Base-by-base conservation (phyloP, 805 yeast genomes). In the Candida broadrunensis region DNA sequence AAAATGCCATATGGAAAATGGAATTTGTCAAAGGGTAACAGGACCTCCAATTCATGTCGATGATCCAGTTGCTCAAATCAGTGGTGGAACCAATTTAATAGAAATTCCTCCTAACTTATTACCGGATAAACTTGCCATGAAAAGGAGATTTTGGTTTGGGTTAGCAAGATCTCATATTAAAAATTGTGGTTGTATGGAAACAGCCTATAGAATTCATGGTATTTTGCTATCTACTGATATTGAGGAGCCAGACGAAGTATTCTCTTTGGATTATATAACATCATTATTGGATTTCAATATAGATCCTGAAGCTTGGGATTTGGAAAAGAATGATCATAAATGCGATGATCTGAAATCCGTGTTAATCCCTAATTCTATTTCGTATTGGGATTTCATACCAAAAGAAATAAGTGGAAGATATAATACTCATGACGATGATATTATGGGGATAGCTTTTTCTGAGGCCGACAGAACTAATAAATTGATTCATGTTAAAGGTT, bases 91-190 rank as follows among this genome's bases (percentile, higher is more conserved):
- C 6, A 60, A 59, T 35, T 42, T 66, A 49, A 39, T 59, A 8
- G 63, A 54, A 37, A 29, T 63, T 5, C 46, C 54, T 32, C 47
- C 54, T 5, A 26, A 53, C 5, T 32, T 55, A 14, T 21, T 21
- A 21, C 24, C 24, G 9, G 24, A 6, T 21, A 21, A 21, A 9
- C 9, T 21, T 6, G 24, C 32, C 32, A 14, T 18, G 14, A 5
- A 5, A 8, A 8, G 18, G 12, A 5, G 18, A 14, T 29, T 6
- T 5, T 67, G 69, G 70, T 39, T 65, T 3, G 71, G 71, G 2
- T 59, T 68, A 37, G 67, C 72, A 3, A 46, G 74, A 30, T 69
- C 72, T 2, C 72, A 68, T 40, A 41, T 68, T 13, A 39, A 45
- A 16, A 39, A 42, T 2, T 68, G 74, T 51, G 73, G 73, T 1